Conservation (phyloP, 139 green algal species). For the Coelastrella sp. region DNA sequence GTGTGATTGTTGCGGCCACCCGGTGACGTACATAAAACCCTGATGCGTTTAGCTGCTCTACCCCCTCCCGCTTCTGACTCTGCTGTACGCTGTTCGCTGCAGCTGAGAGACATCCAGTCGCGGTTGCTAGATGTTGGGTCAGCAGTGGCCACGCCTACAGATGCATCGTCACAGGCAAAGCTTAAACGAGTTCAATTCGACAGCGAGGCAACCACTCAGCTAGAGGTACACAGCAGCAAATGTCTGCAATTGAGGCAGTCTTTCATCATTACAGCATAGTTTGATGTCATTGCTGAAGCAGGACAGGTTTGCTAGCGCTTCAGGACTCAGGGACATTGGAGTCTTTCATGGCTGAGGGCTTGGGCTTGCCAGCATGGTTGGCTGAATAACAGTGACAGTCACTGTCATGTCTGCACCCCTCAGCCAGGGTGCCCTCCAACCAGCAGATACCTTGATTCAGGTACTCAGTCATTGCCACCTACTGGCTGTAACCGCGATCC, state of each 20-base stretch:
- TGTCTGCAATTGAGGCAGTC: not conserved
- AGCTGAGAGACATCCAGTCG: constrained; percentile 89
- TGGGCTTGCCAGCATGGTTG: not conserved
- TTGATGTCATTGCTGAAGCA: not conserved
- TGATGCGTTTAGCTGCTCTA: not conserved
- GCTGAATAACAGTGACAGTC: not conserved
- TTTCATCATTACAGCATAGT: not conserved
- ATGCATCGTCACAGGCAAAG: constrained; percentile 68
- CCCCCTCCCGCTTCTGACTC: not conserved
- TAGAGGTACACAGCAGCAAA: constrained; percentile 70
- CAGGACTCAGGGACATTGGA: not conserved
- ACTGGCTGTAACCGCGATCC: not conserved
- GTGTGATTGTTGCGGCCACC: no score
- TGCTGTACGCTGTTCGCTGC: constrained; percentile 16
- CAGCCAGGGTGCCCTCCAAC: no score
- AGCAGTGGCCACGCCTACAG: constrained; percentile 88
- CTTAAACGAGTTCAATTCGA: constrained; percentile 78
- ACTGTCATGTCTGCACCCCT: no score
- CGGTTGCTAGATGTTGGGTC: constrained; percentile 94
- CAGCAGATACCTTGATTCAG: no score
- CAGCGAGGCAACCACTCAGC: constrained; percentile 22
- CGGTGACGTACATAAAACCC: not conserved
- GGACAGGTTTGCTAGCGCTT: not conserved
- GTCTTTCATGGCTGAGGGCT: not conserved
- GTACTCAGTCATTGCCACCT: not conserved